Evolutionary conservation across 495 filamentous ascomycete genomes (phyloP).

Genomic region (Annulohypoxylon bovei): DNA sequence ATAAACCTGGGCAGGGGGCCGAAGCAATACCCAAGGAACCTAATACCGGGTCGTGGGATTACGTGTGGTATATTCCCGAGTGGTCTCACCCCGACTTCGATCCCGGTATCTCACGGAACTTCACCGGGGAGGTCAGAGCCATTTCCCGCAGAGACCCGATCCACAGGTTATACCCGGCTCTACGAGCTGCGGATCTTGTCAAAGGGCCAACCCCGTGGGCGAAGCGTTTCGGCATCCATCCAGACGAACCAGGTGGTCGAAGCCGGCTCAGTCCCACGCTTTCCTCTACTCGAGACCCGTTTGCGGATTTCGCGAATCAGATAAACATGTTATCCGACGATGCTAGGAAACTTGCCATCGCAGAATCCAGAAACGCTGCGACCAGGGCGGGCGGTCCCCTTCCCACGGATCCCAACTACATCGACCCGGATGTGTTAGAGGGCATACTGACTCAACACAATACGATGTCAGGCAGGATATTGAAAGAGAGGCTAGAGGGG

Average conservation of each 20-base stretch:
- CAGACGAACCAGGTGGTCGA: conserved; percentile 41
- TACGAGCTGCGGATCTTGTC: conserved; percentile 34
- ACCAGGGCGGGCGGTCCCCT: background rate
- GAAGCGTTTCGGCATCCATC: conserved; percentile 47
- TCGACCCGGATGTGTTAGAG: conserved; percentile 25
- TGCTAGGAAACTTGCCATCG: background rate
- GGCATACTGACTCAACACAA: background rate
- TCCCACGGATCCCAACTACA: conserved; percentile 8
- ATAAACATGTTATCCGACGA: conserved; percentile 19
- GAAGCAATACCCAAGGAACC: conserved; percentile 11
- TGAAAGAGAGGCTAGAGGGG: conserved; percentile 1
- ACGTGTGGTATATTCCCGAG: conserved; percentile 42
- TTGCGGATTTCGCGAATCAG: conserved; percentile 31
- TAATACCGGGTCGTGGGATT: conserved; percentile 24
- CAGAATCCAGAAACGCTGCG: background rate
- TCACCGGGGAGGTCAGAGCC: background rate
- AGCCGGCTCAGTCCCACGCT: conserved; percentile 48
- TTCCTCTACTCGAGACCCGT: conserved; percentile 39
- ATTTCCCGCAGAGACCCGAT: conserved; percentile 30
- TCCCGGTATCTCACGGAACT: background rate
- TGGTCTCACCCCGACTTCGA: conserved; percentile 44
- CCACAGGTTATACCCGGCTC: conserved; percentile 41
- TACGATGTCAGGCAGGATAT: background rate
- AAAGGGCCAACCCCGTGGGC: conserved; percentile 48
- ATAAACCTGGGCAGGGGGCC: too few relatives aligned